Evolutionary conservation across 2,329 filamentous ascomycete species (phyloP).

Genomic region (Paramyrothecium sp.): DNA sequence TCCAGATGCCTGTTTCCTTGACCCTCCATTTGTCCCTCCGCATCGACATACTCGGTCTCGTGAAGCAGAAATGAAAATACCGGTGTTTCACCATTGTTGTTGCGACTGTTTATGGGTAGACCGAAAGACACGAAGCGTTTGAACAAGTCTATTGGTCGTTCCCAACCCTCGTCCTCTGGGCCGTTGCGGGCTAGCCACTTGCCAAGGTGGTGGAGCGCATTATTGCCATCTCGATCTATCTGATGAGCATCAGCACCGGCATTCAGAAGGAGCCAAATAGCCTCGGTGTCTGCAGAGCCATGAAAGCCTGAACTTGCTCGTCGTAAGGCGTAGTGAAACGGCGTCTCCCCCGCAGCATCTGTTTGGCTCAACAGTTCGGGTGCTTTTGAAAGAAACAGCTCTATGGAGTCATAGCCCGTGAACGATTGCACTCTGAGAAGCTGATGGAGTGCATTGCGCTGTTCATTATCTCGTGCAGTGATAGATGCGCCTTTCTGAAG

Average conservation of each 20-base stretch:
- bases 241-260: slow-evolving; percentile 16
- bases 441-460: slow-evolving; percentile 19
- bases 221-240: slow-evolving; percentile 13
- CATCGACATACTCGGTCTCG: background rate
- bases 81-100: slow-evolving; percentile 19
- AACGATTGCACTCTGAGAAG: background rate
- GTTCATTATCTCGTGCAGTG: slow-evolving; percentile 15
- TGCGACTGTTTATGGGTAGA: slow-evolving; percentile 20
- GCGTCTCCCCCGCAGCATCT: slow-evolving; percentile 20
- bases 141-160: slow-evolving; percentile 8
- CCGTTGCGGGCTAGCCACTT: slow-evolving; percentile 1
- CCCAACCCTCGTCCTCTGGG: background rate
- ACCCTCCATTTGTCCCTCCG: background rate
- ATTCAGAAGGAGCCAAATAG: slow-evolving; percentile 10
- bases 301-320: background rate
- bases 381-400: background rate
- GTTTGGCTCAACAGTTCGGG: slow-evolving; percentile 11
- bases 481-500: slow-evolving; percentile 19
- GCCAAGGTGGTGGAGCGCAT: slow-evolving; percentile 16
- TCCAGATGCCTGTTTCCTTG: background rate
- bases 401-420: slow-evolving; percentile 2
- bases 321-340: slow-evolving; percentile 16
- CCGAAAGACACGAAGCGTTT: slow-evolving; percentile 10
- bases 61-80: slow-evolving; percentile 12
- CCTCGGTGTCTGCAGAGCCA: background rate